phyloP scores from a whole-genome alignment of 1,284 basidiomycete genomes.

The Ceraceosorus guamensis region DNA sequence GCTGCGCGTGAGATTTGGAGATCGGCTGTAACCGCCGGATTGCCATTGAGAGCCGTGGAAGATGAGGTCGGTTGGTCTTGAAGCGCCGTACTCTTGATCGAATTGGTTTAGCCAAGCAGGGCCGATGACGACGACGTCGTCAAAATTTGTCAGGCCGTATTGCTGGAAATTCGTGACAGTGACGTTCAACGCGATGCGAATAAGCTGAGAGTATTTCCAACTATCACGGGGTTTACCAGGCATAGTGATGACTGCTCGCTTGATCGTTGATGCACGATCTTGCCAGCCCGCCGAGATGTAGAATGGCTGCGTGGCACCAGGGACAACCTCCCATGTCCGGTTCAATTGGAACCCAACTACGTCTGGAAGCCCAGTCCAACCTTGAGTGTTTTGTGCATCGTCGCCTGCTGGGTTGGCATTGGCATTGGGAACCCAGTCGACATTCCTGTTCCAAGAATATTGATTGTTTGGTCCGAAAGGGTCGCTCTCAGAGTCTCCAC shows the following conservation, averaged over 20 bases:
- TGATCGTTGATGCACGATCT: conserved; percentile 16
- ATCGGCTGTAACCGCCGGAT: conserved; percentile 20
- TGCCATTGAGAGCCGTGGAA: conserved; percentile 37
- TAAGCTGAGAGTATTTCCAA: conserved; percentile 38
- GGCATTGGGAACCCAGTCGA: conserved; percentile 19
- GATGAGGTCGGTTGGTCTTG: conserved; percentile 21
- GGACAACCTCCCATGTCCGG: conserved; percentile 17
- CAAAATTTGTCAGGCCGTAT: conserved; percentile 3
- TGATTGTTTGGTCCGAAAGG: conserved; percentile 11
- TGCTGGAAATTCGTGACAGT: conserved; percentile 7
- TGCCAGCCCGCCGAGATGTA: conserved; percentile 29
- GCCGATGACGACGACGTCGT: conserved; percentile 28
- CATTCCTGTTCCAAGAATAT: conserved; percentile 29
- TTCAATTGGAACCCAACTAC: conserved; percentile 33
- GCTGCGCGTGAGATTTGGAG: conserved; percentile 15
- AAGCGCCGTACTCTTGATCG: conserved; percentile 24
- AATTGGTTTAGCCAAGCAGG: conserved; percentile 34
- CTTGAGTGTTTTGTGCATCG: conserved; percentile 42
- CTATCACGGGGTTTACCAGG: conserved; percentile 41
- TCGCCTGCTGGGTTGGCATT: conserved; percentile 10
- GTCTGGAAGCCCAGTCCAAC: conserved; percentile 48
- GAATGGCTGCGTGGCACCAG: conserved; percentile 23
- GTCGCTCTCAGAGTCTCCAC: conserved; percentile 8
- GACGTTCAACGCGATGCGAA: conserved; percentile 24
- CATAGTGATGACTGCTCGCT: conserved; percentile 38